Conservation (phyloP, 768 basidiomycete species). For the Lentinus brumalis region DNA sequence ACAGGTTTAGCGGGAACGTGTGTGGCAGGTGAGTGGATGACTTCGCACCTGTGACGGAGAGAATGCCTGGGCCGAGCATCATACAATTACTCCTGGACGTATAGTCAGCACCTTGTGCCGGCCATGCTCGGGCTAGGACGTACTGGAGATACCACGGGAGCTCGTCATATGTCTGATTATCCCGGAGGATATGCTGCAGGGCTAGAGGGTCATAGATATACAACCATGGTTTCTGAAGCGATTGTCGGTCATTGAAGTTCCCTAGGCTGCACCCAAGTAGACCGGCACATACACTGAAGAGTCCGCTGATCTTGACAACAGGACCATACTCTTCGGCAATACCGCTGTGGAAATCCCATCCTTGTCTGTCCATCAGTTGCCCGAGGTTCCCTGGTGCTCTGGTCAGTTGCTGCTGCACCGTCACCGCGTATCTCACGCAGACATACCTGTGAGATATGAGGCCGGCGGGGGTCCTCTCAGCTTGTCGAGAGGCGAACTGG, state of each 20-base stretch:
- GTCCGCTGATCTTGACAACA: conserved; percentile 16
- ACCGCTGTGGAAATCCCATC: conserved; percentile 16
- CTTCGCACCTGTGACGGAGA: conserved; percentile 10
- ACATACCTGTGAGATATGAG: conserved; percentile 15
- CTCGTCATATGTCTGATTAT: conserved; percentile 19
- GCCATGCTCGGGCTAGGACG: not conserved
- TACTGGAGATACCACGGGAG: conserved; percentile 11
- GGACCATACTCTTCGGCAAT: conserved; percentile 17
- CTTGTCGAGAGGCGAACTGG: conserved; percentile 6
- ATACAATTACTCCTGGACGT: conserved; percentile 8
- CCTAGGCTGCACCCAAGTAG: not conserved
- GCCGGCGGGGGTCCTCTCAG: conserved; percentile 12
- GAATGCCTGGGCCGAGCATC: conserved; percentile 11
- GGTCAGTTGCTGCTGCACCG: too few relatives aligned
- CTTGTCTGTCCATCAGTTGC: conserved; percentile 10
- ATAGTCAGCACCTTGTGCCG: too few relatives aligned
- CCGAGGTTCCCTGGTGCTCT: conserved; percentile 10
- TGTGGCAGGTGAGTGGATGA: not conserved
- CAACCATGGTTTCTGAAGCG: conserved; percentile 4
- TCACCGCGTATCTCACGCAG: not conserved
- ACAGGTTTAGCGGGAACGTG: not conserved
- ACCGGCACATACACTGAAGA: conserved; percentile 10
- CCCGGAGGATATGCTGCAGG: conserved; percentile 20
- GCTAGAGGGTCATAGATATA: conserved; percentile 22
- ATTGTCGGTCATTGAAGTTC: not conserved